A percentile compares a stretch with the other conserved stretches of the same genome.
Conservation (phyloP, 2,329 filamentous ascomycete species). For the Penicillium janthinellum region DNA sequence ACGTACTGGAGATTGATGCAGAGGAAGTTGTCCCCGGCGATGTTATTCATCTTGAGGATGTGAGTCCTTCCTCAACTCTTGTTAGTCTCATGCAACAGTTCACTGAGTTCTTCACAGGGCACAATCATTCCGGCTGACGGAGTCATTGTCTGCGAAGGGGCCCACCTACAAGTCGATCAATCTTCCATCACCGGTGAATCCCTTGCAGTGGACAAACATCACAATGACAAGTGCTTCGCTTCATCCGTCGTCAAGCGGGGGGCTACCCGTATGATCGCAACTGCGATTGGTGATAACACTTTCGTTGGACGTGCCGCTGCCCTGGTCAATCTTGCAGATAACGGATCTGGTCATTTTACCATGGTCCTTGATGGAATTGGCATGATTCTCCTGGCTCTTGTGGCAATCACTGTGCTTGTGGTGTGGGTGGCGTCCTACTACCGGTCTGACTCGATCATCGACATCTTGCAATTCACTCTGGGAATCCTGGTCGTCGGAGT, state of each 20-base stretch:
- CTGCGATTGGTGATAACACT: slow-evolving; percentile 83
- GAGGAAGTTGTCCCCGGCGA: slow-evolving; percentile 86
- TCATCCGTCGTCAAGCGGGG: slow-evolving; percentile 91
- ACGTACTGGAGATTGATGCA: slow-evolving; percentile 76
- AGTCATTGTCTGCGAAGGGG: slow-evolving; percentile 78
- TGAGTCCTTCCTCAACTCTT: slow-evolving; percentile 29
- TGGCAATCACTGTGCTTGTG: slow-evolving; percentile 76
- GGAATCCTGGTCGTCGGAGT: slow-evolving; percentile 91
- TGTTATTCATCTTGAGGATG: slow-evolving; percentile 84
- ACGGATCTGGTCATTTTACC: slow-evolving; percentile 82
- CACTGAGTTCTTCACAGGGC: slow-evolving; percentile 51
- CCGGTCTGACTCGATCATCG: slow-evolving; percentile 76
- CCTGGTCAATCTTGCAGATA: slow-evolving; percentile 74
- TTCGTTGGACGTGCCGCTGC: slow-evolving; percentile 88
- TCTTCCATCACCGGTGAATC: slow-evolving; percentile 91
- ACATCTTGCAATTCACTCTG: slow-evolving; percentile 80
- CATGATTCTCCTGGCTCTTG: slow-evolving; percentile 75
- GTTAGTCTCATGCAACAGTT: neutral
- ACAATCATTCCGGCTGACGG: slow-evolving; percentile 90
- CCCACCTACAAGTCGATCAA: slow-evolving; percentile 88
- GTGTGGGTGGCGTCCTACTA: slow-evolving; percentile 90
- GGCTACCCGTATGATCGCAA: slow-evolving; percentile 79
- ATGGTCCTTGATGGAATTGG: slow-evolving; percentile 88
- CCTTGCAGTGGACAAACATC: slow-evolving; percentile 85
- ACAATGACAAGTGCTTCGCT: slow-evolving; percentile 77